Conservation (phyloP, 306 rosid species). For the Elaeagnus macrophylla region DNA sequence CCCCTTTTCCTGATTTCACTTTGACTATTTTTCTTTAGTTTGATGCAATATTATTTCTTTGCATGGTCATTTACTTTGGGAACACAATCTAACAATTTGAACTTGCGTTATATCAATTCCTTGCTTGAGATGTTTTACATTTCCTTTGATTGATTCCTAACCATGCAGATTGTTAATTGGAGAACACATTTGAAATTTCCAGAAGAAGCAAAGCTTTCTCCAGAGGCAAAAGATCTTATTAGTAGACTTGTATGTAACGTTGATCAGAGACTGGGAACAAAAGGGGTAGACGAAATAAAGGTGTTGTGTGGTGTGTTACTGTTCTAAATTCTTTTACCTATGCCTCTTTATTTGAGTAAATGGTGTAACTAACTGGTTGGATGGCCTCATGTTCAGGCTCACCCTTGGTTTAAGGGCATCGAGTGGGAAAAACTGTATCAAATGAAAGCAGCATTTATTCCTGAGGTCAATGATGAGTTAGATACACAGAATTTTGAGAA, state of each 20-base stretch:
- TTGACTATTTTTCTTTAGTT: no score
- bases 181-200: conserved; percentile 74
- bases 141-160: conserved; percentile 17
- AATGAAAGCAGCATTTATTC: conserved; percentile 81
- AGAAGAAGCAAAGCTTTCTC: conserved; percentile 60
- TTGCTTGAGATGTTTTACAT: conserved; percentile 3
- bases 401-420: conserved; percentile 70
- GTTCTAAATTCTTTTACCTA: no score
- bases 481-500: conserved; percentile 86
- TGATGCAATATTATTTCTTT: not conserved
- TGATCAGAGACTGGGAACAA: conserved; percentile 76
- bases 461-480: conserved; percentile 77
- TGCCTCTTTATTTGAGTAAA: not conserved
- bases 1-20: no score
- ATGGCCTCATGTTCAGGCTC: conserved; percentile 46
- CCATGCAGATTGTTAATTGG: conserved; percentile 76
- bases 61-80: not conserved
- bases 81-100: not conserved
- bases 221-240: conserved; percentile 77
- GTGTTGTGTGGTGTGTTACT: conserved; percentile 15
- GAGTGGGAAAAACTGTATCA: conserved; percentile 75
- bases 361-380: not conserved
- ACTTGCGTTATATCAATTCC: not conserved
- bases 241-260: conserved; percentile 76
- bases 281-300: conserved; percentile 80